A percentile compares a stretch with the other conserved stretches of the same genome.
Evolutionary conservation across 208 protist genomes (phyloP).

Genomic region (Sergeia podlipaevii): DNA sequence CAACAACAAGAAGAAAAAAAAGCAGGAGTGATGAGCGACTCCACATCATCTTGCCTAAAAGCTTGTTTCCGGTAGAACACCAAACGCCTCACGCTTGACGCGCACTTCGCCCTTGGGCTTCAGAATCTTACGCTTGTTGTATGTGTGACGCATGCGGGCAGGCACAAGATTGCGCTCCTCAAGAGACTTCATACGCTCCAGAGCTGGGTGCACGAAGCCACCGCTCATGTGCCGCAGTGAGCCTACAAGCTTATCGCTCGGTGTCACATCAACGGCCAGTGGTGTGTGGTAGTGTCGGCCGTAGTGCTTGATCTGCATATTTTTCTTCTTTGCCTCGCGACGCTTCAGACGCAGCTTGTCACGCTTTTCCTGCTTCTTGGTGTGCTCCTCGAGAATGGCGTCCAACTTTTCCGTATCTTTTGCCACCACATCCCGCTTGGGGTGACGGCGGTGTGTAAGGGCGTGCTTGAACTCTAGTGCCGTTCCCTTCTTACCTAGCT

Average conservation of each 20-base stretch:
- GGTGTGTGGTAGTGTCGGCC: constrained; percentile 82
- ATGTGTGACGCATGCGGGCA: constrained; percentile 81
- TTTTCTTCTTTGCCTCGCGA: constrained; percentile 53
- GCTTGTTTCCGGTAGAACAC: constrained; percentile 67
- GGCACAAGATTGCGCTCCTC: constrained; percentile 90
- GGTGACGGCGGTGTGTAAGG: constrained; percentile 72
- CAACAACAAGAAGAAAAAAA: constrained; percentile 12
- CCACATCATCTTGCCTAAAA: constrained; percentile 33
- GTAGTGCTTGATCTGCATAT: constrained; percentile 72
- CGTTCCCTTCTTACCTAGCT: constrained; percentile 30
- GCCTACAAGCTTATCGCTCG: constrained; percentile 68
- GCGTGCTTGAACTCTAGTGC: constrained; percentile 36
- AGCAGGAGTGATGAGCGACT: neutral
- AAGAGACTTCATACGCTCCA: constrained; percentile 88
- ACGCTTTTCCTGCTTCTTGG: constrained; percentile 25
- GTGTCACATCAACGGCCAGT: constrained; percentile 66
- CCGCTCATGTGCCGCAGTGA: constrained; percentile 77
- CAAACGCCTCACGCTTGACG: constrained; percentile 79
- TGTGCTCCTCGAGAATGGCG: constrained; percentile 35
- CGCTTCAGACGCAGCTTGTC: constrained; percentile 33
- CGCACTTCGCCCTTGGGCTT: constrained; percentile 87
- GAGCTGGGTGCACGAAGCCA: constrained; percentile 61
- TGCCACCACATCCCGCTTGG: constrained; percentile 39
- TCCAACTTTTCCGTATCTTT: constrained; percentile 61
- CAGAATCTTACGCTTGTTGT: constrained; percentile 86